Percentiles rank a stretch among this genome's conserved stretches.
phyloP scores from a whole-genome alignment of 140 eudicot genomes.

The Flaveria floridana region DNA sequence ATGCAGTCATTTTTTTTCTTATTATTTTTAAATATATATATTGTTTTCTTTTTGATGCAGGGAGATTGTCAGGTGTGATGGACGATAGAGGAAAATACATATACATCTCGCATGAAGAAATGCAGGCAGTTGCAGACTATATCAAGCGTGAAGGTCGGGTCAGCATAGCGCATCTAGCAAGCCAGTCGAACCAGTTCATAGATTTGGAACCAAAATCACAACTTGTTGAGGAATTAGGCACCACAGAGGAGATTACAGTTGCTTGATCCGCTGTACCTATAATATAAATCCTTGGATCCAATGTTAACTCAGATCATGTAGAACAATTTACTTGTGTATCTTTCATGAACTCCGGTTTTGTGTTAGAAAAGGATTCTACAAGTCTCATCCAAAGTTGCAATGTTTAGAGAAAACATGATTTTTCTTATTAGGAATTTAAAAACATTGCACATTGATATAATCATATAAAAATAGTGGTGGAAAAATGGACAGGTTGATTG shows the following conservation, averaged over 20 bases:
- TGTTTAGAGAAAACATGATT: neutral
- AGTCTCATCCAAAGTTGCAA: neutral
- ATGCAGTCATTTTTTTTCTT: neutral
- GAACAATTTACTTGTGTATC: conserved; percentile 25
- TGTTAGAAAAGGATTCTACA: neutral
- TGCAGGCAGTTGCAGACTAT: conserved; percentile 97
- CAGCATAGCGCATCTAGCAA: conserved; percentile 87
- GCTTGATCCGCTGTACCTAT: conserved; percentile 46
- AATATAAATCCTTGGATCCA: conserved; percentile 2
- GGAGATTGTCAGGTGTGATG: conserved; percentile 96
- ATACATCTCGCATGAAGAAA: conserved; percentile 90
- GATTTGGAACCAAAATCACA: conserved; percentile 85
- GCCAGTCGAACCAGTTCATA: conserved; percentile 92
- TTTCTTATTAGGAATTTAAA: neutral
- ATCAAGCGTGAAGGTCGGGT: conserved; percentile 95
- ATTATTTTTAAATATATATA: neutral
- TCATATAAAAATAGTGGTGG: neutral
- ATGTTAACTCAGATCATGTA: conserved; percentile 18
- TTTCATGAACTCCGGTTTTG: conserved; percentile 15
- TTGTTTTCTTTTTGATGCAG: conserved; percentile 36
- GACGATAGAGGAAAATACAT: conserved; percentile 98
- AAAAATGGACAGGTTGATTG: neutral
- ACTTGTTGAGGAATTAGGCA: conserved; percentile 55
- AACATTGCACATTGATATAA: neutral
- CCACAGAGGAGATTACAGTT: conserved; percentile 55